Conservation (phyloP, 352 stramenopile species). For the Phytophthora podocarpi region DNA sequence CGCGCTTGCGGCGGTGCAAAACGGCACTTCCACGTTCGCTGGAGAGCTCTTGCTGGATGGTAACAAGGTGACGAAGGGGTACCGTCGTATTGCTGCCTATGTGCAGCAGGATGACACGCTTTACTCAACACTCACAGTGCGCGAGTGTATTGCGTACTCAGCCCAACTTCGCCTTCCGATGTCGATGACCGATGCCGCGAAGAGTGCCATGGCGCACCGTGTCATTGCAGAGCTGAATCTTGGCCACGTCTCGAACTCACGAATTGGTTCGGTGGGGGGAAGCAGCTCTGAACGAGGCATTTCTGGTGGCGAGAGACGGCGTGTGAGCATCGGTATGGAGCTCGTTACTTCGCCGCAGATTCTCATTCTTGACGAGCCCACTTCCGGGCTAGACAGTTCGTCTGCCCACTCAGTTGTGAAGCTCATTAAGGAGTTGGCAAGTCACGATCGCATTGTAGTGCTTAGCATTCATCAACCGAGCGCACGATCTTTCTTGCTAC, state of each 20-base stretch:
- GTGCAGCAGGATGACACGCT: slow-evolving; percentile 89
- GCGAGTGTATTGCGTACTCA: slow-evolving; percentile 85
- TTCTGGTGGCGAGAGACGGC: slow-evolving; percentile 92
- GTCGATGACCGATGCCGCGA: slow-evolving; percentile 51
- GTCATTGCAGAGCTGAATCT: slow-evolving; percentile 82
- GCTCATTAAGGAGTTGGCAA: slow-evolving; percentile 86
- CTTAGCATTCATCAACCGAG: slow-evolving; percentile 92
- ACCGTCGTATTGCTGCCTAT: slow-evolving; percentile 81
- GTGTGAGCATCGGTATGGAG: slow-evolving; percentile 94
- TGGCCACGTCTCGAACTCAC: slow-evolving; percentile 58
- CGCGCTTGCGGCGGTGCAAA: slow-evolving; percentile 74
- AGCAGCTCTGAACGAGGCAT: slow-evolving; percentile 76
- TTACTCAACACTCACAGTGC: slow-evolving; percentile 83
- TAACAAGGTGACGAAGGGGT: slow-evolving; percentile 55
- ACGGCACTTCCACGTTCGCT: slow-evolving; percentile 56
- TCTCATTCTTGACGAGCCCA: slow-evolving; percentile 92
- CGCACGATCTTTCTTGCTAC: slow-evolving; percentile 87
- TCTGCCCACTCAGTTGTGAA: slow-evolving; percentile 90
- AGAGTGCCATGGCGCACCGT: slow-evolving; percentile 70
- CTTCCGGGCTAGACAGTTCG: slow-evolving; percentile 91
- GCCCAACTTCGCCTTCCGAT: slow-evolving; percentile 73
- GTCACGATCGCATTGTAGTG: slow-evolving; percentile 77
- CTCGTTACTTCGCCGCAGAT: slow-evolving; percentile 91
- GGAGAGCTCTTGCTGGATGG: slow-evolving; percentile 73
- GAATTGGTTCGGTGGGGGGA: slow-evolving; percentile 51